These are phyloP conservation scores for Salisapilia sapeloensis DNA, from an alignment of 352 stramenopile species.

Conservation along the genomic window DNA sequence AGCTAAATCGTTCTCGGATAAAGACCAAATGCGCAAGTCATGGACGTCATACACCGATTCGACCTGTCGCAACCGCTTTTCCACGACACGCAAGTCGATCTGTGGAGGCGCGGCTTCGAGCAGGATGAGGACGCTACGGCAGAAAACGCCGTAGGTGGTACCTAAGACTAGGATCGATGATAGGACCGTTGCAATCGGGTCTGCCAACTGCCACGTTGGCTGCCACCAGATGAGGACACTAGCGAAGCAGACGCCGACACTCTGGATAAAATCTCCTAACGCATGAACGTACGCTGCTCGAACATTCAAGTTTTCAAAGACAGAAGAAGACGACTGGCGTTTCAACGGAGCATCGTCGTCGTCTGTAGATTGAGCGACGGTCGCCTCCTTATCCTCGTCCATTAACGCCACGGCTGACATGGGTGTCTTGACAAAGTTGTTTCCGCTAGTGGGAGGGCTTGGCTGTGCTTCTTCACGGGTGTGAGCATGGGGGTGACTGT, in stretches of 20 bases:
- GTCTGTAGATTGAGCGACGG: constrained; percentile 7
- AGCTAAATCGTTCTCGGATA: constrained; percentile 79
- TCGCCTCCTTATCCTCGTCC: constrained; percentile 11
- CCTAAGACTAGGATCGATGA: constrained; percentile 92
- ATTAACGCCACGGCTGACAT: constrained; percentile 68
- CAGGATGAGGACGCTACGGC: constrained; percentile 85
- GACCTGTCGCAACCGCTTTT: constrained; percentile 40
- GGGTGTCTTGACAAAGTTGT: constrained; percentile 35
- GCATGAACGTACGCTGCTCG: constrained; percentile 95
- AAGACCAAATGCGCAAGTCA: constrained; percentile 95
- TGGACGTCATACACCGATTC: constrained; percentile 88
- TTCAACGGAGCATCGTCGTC: constrained; percentile 1
- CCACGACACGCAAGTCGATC: constrained; percentile 28
- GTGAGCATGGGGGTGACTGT: constrained; percentile 31
- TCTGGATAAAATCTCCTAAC: constrained; percentile 95
- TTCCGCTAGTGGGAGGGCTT: constrained; percentile 7
- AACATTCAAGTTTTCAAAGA: constrained; percentile 89
- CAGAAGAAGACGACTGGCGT: constrained; percentile 10
- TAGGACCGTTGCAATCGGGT: constrained; percentile 96
- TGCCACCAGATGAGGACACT: constrained; percentile 95
- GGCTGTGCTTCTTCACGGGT: constrained; percentile 8
- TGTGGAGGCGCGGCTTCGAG: constrained; percentile 89
- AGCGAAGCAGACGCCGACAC: constrained; percentile 89
- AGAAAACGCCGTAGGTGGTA: constrained; percentile 86
- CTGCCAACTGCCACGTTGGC: constrained; percentile 89